These are phyloP conservation scores for Chimonanthus salicifolius DNA, from an alignment of 164 flowering plant species.

Conservation along the genomic window DNA sequence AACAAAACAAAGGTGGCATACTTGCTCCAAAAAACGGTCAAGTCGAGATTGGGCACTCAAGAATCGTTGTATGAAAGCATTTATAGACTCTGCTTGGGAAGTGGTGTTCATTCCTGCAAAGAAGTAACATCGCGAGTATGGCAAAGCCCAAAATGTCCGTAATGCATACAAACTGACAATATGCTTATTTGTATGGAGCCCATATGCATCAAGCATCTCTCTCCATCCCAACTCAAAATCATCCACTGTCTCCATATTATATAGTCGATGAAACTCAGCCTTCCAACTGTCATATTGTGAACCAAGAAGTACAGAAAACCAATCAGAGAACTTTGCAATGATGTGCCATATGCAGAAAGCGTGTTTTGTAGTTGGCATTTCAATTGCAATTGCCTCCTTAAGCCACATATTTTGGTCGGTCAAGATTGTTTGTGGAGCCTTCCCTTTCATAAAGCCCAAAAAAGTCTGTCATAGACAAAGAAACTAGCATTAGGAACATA, in stretches of 20 bases:
- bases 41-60: constrained; percentile 61
- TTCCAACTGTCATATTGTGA: constrained; percentile 70
- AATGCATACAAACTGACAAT: constrained; percentile 56
- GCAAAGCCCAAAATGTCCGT: constrained; percentile 64
- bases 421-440: constrained; percentile 67
- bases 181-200: constrained; percentile 65
- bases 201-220: constrained; percentile 57
- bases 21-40: constrained; percentile 56
- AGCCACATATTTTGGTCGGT: constrained; percentile 82
- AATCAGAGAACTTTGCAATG: constrained; percentile 59
- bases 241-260: constrained; percentile 45
- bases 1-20: constrained; percentile 11
- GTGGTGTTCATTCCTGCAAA: constrained; percentile 63
- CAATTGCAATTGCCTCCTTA: constrained; percentile 64
- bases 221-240: constrained; percentile 75
- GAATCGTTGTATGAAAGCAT: constrained; percentile 54
- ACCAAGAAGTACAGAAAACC: constrained; percentile 67
- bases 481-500: background rate
- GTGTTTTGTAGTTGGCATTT: constrained; percentile 67
- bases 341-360: constrained; percentile 85
- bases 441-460: constrained; percentile 65
- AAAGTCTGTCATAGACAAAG: constrained; percentile 41
- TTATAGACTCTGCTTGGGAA: constrained; percentile 49
- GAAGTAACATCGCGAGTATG: constrained; percentile 60
- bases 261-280: constrained; percentile 62